These are phyloP conservation scores for Ophiostoma sp. DNA, from an alignment of 2,329 filamentous ascomycete species.

Conservation along the genomic window DNA sequence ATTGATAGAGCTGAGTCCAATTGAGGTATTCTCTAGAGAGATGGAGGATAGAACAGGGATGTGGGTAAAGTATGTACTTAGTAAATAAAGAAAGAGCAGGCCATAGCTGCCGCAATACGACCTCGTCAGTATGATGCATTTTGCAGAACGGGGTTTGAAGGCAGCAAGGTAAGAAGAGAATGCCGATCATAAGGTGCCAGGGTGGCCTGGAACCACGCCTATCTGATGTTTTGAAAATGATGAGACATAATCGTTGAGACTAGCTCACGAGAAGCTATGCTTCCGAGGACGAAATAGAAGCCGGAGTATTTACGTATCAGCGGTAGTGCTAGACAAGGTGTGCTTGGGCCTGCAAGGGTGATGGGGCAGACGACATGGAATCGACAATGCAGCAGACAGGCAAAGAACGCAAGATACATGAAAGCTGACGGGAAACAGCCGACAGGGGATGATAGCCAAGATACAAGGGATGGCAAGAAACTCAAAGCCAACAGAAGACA, in stretches of 20 bases:
- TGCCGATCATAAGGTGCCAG: background rate
- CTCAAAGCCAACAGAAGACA: background rate
- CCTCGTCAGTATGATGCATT: background rate
- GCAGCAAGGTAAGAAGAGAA: background rate
- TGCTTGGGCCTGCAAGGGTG: too few relatives aligned
- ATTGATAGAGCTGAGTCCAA: background rate
- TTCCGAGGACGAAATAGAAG: background rate
- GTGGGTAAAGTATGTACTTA: background rate
- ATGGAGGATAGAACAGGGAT: background rate
- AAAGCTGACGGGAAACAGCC: background rate
- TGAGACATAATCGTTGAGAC: background rate
- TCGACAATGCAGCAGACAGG: background rate
- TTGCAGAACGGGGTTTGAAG: background rate
- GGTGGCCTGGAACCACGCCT: background rate
- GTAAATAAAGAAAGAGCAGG: background rate
- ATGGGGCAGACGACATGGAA: background rate
- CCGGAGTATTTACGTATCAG: background rate
- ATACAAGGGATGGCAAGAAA: background rate
- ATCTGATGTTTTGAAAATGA: constrained; percentile 1
- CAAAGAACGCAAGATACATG: background rate
- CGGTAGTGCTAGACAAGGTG: background rate
- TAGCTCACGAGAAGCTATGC: background rate
- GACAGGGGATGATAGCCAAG: background rate
- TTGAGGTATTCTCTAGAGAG: background rate
- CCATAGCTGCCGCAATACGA: background rate